Evolutionary conservation across 148 eudicot species (phyloP).

Genomic region (Camellia granthamiana): DNA sequence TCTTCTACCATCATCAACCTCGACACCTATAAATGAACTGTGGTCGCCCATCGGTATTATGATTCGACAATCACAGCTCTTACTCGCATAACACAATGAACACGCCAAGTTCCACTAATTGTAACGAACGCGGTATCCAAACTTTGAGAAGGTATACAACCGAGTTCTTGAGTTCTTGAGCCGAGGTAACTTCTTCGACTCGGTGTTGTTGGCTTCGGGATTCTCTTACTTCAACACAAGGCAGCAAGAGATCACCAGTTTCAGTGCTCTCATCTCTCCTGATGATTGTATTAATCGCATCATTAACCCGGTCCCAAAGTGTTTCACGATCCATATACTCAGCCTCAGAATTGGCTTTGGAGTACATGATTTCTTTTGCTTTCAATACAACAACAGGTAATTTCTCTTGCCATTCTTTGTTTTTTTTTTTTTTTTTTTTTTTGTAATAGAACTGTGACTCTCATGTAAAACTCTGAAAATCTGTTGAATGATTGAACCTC

Average conservation of each 20-base stretch:
- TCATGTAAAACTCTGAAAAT: conserved; percentile 81
- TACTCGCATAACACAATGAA: too few relatives aligned
- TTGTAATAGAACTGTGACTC: conserved; percentile 53
- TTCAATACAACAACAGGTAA: conserved; percentile 78
- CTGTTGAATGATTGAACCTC: conserved; percentile 78
- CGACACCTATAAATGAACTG: too few relatives aligned
- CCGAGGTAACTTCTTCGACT: conserved; percentile 71
- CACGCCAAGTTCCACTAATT: too few relatives aligned
- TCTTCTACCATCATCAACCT: too few relatives aligned
- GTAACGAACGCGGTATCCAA: conserved; percentile 9
- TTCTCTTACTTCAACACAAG: conserved; percentile 95
- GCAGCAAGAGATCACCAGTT: conserved; percentile 75
- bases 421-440: too few relatives aligned
- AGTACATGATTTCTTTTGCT: conserved; percentile 96
- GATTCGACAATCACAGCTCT: too few relatives aligned
- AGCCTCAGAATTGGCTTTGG: conserved; percentile 97
- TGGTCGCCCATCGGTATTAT: too few relatives aligned
- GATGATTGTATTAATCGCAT: conserved; percentile 84
- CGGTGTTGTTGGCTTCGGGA: conserved; percentile 75
- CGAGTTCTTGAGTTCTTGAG: conserved; percentile 47
- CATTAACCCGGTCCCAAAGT: conserved; percentile 86
- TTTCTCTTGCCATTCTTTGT: conserved; percentile 92
- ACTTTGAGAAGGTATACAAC: conserved; percentile 26
- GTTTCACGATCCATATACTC: conserved; percentile 78
- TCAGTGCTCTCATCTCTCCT: conserved; percentile 80